Conservation (phyloP, 768 basidiomycete genomes). For the Phanerochaete carnosa region DNA sequence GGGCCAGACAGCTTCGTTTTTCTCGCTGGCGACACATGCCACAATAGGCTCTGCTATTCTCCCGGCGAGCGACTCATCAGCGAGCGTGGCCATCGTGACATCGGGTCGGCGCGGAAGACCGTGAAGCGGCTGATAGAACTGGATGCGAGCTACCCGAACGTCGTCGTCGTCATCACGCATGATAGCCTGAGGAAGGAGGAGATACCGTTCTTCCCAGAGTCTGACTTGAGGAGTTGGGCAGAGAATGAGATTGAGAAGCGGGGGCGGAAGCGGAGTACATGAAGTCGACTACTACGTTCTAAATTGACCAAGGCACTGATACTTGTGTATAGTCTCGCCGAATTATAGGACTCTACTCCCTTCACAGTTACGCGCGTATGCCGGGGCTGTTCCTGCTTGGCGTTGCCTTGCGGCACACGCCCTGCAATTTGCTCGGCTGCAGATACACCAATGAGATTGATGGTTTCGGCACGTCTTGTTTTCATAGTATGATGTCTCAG, state of each 20-base stretch:
- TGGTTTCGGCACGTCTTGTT: too few species aligned
- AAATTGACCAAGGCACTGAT: too few species aligned
- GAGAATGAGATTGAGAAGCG: not conserved
- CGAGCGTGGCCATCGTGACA: not conserved
- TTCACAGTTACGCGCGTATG: too few species aligned
- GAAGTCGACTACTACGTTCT: too few species aligned
- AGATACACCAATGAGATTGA: too few species aligned
- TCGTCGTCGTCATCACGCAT: conserved; percentile 11
- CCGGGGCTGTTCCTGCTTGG: too few species aligned
- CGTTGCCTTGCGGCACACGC: too few species aligned
- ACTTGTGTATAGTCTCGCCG: too few species aligned
- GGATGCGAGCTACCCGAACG: not conserved
- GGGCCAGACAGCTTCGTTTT: conserved; percentile 56
- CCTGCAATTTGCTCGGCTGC: too few species aligned
- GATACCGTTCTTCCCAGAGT: conserved; percentile 7
- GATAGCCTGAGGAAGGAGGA: conserved; percentile 3
- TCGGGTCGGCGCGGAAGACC: conserved; percentile 1
- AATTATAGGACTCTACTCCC: too few species aligned
- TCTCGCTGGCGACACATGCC: conserved; percentile 54
- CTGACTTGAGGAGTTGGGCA: conserved; percentile 6
- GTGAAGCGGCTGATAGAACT: not conserved
- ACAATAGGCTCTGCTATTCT: conserved; percentile 36
- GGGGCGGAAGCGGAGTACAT: not conserved
- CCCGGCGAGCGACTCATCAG: conserved; percentile 9
- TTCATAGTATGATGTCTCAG: too few species aligned